These are phyloP conservation scores for Colletotrichum cordylinicola DNA, from an alignment of 2,329 filamentous ascomycete species.

Conservation along the genomic window DNA sequence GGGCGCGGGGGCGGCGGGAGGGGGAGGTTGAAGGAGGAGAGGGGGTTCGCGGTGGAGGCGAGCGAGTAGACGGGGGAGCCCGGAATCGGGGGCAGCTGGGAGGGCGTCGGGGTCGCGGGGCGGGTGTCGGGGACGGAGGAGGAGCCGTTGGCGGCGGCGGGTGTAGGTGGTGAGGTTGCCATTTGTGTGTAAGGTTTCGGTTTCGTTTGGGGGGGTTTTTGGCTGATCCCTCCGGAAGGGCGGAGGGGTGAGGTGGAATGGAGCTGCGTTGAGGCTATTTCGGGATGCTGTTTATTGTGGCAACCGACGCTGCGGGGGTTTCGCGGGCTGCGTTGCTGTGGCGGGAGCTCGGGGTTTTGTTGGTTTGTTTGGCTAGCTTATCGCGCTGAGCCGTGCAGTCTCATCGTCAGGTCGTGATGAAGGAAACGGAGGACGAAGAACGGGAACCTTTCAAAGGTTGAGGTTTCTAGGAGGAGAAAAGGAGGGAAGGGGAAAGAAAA, in stretches of 20 bases:
- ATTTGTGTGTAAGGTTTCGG: neutral
- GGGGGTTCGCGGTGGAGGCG: slow-evolving; percentile 65
- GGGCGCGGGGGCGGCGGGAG: slow-evolving; percentile 65
- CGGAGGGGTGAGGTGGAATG: neutral
- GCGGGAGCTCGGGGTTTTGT: neutral
- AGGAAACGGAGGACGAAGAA: neutral
- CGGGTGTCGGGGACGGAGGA: slow-evolving; percentile 37
- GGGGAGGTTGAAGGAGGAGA: slow-evolving; percentile 64
- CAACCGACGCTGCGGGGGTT: neutral
- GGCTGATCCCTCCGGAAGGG: neutral
- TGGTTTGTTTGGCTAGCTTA: neutral
- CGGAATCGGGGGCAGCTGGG: slow-evolving; percentile 65
- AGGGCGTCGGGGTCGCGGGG: slow-evolving; percentile 48
- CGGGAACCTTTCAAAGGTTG: neutral
- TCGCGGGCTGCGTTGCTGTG: neutral
- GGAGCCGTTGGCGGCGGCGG: slow-evolving; percentile 17
- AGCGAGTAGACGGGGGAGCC: slow-evolving; percentile 68
- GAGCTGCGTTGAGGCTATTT: neutral
- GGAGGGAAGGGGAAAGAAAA: neutral
- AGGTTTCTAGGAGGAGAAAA: neutral
- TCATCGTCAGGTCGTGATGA: neutral
- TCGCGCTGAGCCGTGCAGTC: neutral
- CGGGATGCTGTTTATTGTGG: neutral
- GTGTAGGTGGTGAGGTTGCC: slow-evolving; percentile 18
- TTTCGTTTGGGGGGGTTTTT: neutral